These are phyloP conservation scores for Tolypocladium amazonense DNA, from an alignment of 2,329 filamentous ascomycete genomes.

Conservation along the genomic window DNA sequence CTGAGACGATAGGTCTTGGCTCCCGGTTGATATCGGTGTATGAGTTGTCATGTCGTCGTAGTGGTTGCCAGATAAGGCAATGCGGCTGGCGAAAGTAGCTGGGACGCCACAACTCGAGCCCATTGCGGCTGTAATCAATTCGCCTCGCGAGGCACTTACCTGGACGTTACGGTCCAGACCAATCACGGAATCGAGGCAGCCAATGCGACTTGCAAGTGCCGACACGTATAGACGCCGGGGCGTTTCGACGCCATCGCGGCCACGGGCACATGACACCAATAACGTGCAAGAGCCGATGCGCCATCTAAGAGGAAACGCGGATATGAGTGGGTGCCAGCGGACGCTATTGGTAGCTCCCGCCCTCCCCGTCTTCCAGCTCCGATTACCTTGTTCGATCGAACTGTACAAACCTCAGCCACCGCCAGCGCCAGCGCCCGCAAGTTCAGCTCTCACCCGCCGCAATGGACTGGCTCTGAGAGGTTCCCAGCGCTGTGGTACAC, in stretches of 20 bases:
- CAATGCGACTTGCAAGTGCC: background rate
- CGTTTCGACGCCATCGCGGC: background rate
- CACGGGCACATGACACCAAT: background rate
- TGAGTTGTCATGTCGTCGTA: background rate
- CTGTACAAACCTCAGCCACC: background rate
- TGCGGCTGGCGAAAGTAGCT: background rate
- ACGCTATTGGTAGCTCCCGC: background rate
- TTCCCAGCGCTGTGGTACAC: too few relatives aligned
- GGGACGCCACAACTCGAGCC: background rate
- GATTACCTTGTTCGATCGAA: background rate
- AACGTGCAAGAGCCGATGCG: background rate
- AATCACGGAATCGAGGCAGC: background rate
- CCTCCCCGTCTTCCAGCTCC: background rate
- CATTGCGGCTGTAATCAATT: background rate
- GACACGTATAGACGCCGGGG: background rate
- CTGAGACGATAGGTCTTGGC: background rate
- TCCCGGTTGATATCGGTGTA: background rate
- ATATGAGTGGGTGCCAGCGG: background rate
- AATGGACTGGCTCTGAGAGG: background rate
- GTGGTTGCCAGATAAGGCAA: background rate
- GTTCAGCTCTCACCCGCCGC: background rate
- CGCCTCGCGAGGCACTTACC: background rate
- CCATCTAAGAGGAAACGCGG: background rate
- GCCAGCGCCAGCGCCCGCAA: background rate
- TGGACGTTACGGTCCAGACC: background rate